Evolutionary conservation across 2,329 filamentous ascomycete species (phyloP).

Genomic region (Phialophora expanda): DNA sequence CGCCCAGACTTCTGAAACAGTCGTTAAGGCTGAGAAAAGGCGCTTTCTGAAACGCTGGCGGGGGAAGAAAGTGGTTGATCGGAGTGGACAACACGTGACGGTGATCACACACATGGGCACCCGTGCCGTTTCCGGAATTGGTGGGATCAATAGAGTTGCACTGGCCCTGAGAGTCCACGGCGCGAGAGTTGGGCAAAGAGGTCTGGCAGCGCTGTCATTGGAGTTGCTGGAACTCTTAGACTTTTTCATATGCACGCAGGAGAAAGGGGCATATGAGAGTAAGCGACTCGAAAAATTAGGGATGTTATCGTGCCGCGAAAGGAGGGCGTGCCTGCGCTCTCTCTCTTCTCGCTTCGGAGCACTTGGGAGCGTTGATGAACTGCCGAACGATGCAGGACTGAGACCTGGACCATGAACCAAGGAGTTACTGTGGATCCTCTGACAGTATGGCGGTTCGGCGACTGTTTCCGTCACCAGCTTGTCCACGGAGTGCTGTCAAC

Average conservation of each 20-base stretch:
- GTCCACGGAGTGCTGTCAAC: neutral
- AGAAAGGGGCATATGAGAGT: constrained; percentile 14
- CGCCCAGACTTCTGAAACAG: constrained; percentile 17
- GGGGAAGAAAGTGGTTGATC: neutral
- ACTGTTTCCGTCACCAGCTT: neutral
- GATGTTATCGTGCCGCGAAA: neutral
- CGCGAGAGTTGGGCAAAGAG: neutral
- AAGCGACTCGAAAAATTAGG: neutral
- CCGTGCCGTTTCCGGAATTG: constrained; percentile 23
- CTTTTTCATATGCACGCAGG: constrained; percentile 7
- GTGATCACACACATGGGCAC: neutral
- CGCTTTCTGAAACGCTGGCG: constrained; percentile 21
- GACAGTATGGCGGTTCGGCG: neutral
- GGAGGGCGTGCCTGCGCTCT: neutral
- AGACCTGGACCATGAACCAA: neutral
- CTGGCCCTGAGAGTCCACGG: neutral
- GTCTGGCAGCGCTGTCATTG: constrained; percentile 4
- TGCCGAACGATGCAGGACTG: neutral
- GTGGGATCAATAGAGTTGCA: constrained; percentile 19
- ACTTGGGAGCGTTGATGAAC: neutral
- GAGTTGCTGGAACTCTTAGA: neutral
- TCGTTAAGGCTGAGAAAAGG: constrained; percentile 15
- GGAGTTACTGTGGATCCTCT: neutral
- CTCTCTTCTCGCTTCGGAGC: neutral
- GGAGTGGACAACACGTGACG: constrained; percentile 15